Base-by-base conservation (phyloP, 1,284 basidiomycete species). In the Wolfiporia cocos region DNA sequence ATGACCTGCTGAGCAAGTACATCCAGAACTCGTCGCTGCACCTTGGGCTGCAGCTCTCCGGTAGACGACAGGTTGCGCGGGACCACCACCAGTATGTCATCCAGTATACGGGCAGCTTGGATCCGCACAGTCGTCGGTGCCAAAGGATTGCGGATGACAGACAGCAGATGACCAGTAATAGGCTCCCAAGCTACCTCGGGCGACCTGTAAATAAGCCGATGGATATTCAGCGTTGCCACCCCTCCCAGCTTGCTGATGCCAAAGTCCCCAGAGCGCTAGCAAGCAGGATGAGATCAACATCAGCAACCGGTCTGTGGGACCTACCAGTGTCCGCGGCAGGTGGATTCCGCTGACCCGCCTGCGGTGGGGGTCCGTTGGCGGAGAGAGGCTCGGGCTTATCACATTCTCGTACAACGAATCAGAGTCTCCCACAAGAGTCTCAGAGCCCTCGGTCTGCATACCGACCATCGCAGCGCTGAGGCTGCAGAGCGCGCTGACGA, bases 391-490 rank as follows among this genome's bases (percentile, higher is more conserved):
- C 41, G 59, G 58, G 22, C 62, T 55, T 24, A 64, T 65, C 14
- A 58, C 46, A 5, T 70, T 47, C 28, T 73, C 72, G 15, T 78
- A 71, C 19, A 58, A 53, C 31, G 61, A 63, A 31, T 75, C 71
- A 17, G 56, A 53, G 17, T 63, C 67, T 37, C 52, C 51, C 30
- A 55, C 51, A 28, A 56, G 49, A 15, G 54, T 54, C 22, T 58
- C 62, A 38, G 43, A 54, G 20, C 36, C 57, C 37, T 73, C 72
- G 2, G 74, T 73, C 59, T 88, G 81, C 78, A 93, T 82, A 23
- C 86, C 83, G 24, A 94, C 79, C 90, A 95, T 94, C 60, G 91
- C 89, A 5, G 78, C 75, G 58, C 90, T 93, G 19, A 97, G 67
- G 51, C 77, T 82, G 59, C 92, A 95, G 35, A 97, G 65, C 0